phyloP scores from a whole-genome alignment of 805 yeast genomes.

The Saccharomyces paradoxus region DNA sequence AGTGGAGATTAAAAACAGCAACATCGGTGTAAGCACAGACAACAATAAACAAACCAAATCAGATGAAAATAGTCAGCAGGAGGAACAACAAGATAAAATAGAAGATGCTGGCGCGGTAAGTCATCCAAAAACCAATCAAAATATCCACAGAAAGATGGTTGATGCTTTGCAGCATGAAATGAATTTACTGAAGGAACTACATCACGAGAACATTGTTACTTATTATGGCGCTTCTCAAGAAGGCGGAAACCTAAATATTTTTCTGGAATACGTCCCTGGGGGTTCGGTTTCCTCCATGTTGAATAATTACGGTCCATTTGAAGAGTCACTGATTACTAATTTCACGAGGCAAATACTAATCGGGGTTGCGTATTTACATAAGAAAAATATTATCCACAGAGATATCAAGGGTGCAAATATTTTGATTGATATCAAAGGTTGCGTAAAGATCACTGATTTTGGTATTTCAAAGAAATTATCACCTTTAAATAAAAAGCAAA shows the following conservation, averaged over 20 bases:
- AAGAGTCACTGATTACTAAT: constrained; percentile 63
- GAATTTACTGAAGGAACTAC: constrained; percentile 62
- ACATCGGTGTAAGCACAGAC: constrained; percentile 27
- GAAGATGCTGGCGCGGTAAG: constrained; percentile 11
- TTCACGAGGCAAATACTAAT: constrained; percentile 68
- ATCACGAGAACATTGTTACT: constrained; percentile 88
- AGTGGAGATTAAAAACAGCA: constrained; percentile 55
- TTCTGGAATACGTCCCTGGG: constrained; percentile 67
- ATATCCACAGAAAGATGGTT: constrained; percentile 48
- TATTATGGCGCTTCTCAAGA: constrained; percentile 84
- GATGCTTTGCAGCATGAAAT: constrained; percentile 81
- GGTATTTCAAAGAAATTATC: constrained; percentile 70
- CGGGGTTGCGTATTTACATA: constrained; percentile 69
- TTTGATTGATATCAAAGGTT: constrained; percentile 68
- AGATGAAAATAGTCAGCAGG: constrained; percentile 26
- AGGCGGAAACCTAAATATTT: constrained; percentile 65
- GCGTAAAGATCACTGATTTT: constrained; percentile 79
- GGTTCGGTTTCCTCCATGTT: constrained; percentile 66
- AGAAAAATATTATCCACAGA: constrained; percentile 69
- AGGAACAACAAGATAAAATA: constrained; percentile 13
- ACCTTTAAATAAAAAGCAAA: constrained; percentile 37
- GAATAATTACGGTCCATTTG: constrained; percentile 68
- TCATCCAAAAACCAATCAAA: constrained; percentile 10
- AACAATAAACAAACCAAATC: constrained; percentile 17
- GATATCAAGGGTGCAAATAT: constrained; percentile 88